Evolutionary conservation across 768 basidiomycete species (phyloP).

Genomic region (Naematelia encephala): DNA sequence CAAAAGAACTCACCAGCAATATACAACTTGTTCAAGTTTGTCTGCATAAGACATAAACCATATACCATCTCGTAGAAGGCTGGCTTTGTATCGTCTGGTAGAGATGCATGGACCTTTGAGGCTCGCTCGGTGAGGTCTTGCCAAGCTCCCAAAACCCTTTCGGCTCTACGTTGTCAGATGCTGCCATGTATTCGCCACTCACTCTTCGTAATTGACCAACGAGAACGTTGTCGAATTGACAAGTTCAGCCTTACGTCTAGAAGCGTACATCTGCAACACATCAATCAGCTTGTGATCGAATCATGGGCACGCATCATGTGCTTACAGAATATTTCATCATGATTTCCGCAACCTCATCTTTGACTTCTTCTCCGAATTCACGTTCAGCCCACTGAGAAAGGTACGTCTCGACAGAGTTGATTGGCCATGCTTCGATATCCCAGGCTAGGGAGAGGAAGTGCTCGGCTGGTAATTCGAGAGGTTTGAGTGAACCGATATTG

Average conservation of each 20-base stretch:
- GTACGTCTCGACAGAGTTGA: conserved; percentile 58
- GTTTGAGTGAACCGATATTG: conserved; percentile 73
- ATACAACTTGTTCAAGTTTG: conserved; percentile 61
- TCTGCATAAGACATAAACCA: conserved; percentile 54
- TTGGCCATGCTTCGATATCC: conserved; percentile 60
- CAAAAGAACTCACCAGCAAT: conserved; percentile 53
- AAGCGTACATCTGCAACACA: conserved; percentile 30
- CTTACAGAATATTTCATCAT: conserved; percentile 50
- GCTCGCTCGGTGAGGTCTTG: conserved; percentile 56
- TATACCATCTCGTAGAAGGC: conserved; percentile 68
- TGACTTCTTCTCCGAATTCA: conserved; percentile 59
- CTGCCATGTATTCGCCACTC: conserved; percentile 34
- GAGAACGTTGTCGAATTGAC: conserved; percentile 63
- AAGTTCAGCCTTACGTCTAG: conserved; percentile 65
- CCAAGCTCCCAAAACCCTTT: conserved; percentile 59
- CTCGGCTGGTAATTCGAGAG: conserved; percentile 67
- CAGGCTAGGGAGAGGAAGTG: conserved; percentile 66
- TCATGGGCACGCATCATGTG: no score
- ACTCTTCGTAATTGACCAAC: conserved; percentile 68
- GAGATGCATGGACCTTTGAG: conserved; percentile 58
- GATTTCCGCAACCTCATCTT: conserved; percentile 56
- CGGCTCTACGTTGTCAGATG: conserved; percentile 55
- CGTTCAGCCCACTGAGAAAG: conserved; percentile 62
- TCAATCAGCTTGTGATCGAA: no score
- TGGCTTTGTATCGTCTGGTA: conserved; percentile 56